Evolutionary conservation across 1,284 basidiomycete genomes (phyloP).

Genomic region (Apiotrichum veenhuisii): DNA sequence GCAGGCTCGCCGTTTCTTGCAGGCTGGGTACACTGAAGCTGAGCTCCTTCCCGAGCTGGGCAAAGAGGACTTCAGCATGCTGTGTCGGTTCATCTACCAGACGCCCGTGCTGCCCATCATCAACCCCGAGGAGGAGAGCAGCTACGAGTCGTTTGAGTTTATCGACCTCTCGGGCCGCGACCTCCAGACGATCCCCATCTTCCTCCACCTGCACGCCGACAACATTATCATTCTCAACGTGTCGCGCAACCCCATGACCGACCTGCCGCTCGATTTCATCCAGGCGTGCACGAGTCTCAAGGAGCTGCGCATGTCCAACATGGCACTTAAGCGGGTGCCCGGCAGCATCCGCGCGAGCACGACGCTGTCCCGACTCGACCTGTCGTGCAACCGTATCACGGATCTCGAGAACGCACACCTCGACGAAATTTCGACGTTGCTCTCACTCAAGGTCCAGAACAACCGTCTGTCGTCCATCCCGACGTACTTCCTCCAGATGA

Average conservation of each 20-base stretch:
- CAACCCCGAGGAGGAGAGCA: slow-evolving; percentile 64
- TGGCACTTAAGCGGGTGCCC: slow-evolving; percentile 93
- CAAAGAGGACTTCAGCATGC: slow-evolving; percentile 75
- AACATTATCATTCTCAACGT: slow-evolving; percentile 83
- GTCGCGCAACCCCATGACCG: slow-evolving; percentile 91
- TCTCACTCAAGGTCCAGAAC: slow-evolving; percentile 78
- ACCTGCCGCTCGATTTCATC: slow-evolving; percentile 94
- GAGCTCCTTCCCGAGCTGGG: slow-evolving; percentile 80
- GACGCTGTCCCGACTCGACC: slow-evolving; percentile 76
- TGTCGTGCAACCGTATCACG: slow-evolving; percentile 88
- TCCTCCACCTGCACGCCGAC: slow-evolving; percentile 81
- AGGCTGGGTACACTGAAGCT: slow-evolving; percentile 82
- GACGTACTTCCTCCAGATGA: slow-evolving; percentile 73
- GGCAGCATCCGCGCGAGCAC: slow-evolving; percentile 72
- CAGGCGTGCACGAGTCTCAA: slow-evolving; percentile 80
- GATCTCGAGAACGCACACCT: slow-evolving; percentile 84
- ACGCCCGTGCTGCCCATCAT: slow-evolving; percentile 55
- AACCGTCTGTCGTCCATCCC: slow-evolving; percentile 88
- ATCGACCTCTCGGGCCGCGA: slow-evolving; percentile 81
- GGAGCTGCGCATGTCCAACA: slow-evolving; percentile 83
- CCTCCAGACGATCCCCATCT: slow-evolving; percentile 84
- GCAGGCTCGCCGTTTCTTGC: slow-evolving; percentile 75
- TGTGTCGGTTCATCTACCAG: slow-evolving; percentile 77
- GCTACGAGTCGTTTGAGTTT: slow-evolving; percentile 70
- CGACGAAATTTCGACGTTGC: slow-evolving; percentile 70